Conservation (phyloP, 176 grass and related monocot genomes). For the Bonia amplexicaulis region DNA sequence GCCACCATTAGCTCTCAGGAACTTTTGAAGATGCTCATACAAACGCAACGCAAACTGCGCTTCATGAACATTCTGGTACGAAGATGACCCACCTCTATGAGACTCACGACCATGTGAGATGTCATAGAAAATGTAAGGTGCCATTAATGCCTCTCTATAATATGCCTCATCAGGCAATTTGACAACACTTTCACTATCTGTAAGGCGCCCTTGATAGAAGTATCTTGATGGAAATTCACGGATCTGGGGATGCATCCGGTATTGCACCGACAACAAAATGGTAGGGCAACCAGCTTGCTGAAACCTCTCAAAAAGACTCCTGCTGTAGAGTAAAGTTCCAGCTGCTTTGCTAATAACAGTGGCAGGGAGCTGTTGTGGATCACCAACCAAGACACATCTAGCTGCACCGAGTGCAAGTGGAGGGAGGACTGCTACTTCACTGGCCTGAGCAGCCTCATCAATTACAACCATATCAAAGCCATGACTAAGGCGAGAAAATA, state of each 20-base stretch:
- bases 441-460: constrained; percentile 98
- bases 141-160: constrained; percentile 71
- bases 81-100: constrained; percentile 86
- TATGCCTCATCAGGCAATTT: constrained; percentile 76
- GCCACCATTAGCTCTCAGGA: constrained; percentile 70
- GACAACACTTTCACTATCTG: constrained; percentile 81
- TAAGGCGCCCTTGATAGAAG: constrained; percentile 90
- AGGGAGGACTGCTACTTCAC: constrained; percentile 92
- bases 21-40: constrained; percentile 81
- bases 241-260: constrained; percentile 98
- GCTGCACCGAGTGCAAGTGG: constrained; percentile 89
- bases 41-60: constrained; percentile 77
- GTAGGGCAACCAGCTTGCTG: constrained; percentile 95
- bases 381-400: constrained; percentile 95
- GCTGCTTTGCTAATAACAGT: constrained; percentile 99
- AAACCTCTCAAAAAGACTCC: constrained; percentile 98
- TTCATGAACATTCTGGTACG: constrained; percentile 93
- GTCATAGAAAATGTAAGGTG: constrained; percentile 90
- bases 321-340: constrained; percentile 91
- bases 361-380: constrained; percentile 97
- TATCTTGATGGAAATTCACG: constrained; percentile 97
- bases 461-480: constrained; percentile 99
- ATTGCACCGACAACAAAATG: constrained; percentile 91
- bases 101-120: constrained; percentile 90
- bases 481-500: constrained; percentile 96